Base-by-base conservation (phyloP, 2,329 filamentous ascomycete genomes). In the Ophiosphaerella korrae region DNA sequence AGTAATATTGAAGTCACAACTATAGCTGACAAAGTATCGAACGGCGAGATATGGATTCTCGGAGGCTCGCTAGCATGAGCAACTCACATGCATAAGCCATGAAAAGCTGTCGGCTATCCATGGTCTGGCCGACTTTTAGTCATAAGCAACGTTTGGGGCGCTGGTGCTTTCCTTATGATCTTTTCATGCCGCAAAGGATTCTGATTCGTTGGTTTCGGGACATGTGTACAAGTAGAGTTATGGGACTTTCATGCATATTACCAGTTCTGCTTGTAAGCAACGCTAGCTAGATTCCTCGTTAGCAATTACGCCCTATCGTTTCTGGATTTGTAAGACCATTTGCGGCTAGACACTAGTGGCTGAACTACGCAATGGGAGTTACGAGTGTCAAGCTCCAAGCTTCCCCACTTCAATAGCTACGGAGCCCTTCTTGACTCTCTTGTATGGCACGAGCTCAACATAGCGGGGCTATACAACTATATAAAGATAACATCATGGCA, bases 31-130 rank as follows among this genome's bases (percentile, higher is more conserved):
- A 83, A 85, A 53, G 92, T 95, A 14, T 83, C 85, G 3, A 99
- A 97, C 70, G 94, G 94, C 3, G 89, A 97, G 75, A 82, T 97
- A 61, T 95, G 90, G 90, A 82, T 92, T 33, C 68, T 90, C 52
- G 84, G 84, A 58, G 81, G 79, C 4, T 83, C 87, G 21, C 66
- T 88, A 51, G 84, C 57, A 32, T 71, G 58, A 26, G 21, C 31
- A 18, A 38, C 23, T 26, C 26, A 29, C 2, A 29, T 18, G 7
- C 7, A 31, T 21, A 41, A 33, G 16, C n/a, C 11, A 23, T 45
- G 33, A 52, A 32, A 37, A 41, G 7, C 8, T 34, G 26, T 37
- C 40, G 39, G 39, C 39, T 42, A 13, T 14, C 18, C 14, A 33
- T 42, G 23, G 24, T 12, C 21, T 11, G 31, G 13, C 2, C 3